Evolutionary conservation across 306 rosid species (phyloP).

Genomic region (Acmispon strigosus): DNA sequence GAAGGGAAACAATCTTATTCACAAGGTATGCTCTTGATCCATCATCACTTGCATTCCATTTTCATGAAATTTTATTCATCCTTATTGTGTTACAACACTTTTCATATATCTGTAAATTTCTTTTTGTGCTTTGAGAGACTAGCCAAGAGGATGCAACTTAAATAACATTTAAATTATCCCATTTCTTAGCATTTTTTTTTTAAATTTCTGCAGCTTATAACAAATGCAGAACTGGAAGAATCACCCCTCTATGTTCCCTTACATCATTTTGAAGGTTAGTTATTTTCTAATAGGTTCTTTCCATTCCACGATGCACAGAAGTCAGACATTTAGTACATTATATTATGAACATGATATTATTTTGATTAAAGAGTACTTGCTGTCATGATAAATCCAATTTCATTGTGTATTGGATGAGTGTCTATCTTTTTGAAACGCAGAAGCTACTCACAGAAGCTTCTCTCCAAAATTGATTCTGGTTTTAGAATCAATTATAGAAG

Average conservation of each 20-base stretch:
- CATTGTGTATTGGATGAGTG: background rate
- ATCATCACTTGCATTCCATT: background rate
- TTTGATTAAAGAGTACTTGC: background rate
- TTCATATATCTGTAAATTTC: background rate
- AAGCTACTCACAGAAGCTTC: too few species aligned
- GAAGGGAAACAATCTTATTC: slow-evolving; percentile 63
- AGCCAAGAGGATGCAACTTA: background rate
- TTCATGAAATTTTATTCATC: background rate
- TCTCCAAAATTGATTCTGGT: too few species aligned
- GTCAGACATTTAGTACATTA: background rate
- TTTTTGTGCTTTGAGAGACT: too few species aligned
- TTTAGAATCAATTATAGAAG: too few species aligned
- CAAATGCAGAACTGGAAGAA: slow-evolving; percentile 74
- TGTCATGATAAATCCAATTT: background rate
- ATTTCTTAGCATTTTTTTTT: background rate
- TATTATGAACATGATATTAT: background rate
- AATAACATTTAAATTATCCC: background rate
- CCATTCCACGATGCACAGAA: background rate
- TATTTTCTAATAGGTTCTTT: background rate
- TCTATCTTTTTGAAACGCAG: background rate
- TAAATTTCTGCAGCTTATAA: slow-evolving; percentile 47
- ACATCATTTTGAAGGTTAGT: slow-evolving; percentile 67
- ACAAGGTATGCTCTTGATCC: slow-evolving; percentile 43
- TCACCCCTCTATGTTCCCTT: slow-evolving; percentile 59
- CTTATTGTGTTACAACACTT: background rate